A percentile compares a stretch with the other conserved stretches of the same genome.
These are phyloP conservation scores for Schrenkiella parvula DNA, from an alignment of 345 rosid genomes.

Conservation along the genomic window DNA sequence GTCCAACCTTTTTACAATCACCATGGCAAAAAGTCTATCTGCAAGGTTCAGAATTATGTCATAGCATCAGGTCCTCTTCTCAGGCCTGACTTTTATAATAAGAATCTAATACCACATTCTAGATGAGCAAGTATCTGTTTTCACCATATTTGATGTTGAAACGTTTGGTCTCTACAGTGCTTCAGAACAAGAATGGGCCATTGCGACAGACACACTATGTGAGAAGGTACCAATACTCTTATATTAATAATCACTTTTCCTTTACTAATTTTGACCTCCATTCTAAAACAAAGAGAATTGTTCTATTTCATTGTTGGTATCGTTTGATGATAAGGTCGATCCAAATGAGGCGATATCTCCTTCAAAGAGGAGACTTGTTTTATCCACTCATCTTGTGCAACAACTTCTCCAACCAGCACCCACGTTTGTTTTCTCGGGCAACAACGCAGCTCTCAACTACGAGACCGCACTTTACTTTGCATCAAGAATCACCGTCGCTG, in stretches of 20 bases:
- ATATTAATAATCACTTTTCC: background rate
- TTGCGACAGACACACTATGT: background rate
- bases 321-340: constrained; percentile 42
- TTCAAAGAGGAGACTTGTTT: constrained; percentile 61
- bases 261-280: background rate
- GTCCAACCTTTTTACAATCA: background rate
- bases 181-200: constrained; percentile 20
- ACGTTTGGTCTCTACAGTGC: constrained; percentile 12
- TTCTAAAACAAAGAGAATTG: background rate
- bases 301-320: background rate
- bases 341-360: constrained; percentile 37
- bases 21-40: constrained; percentile 8
- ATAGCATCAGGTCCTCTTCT: background rate
- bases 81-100: background rate
- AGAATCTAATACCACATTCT: background rate
- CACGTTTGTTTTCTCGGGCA: constrained; percentile 38
- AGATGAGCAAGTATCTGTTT: background rate
- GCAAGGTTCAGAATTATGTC: background rate
- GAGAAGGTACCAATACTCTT: constrained; percentile 18
- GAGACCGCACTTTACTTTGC: constrained; percentile 48
- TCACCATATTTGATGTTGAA: background rate
- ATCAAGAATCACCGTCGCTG: constrained; percentile 52
- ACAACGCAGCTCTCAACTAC: constrained; percentile 35
- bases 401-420: constrained; percentile 52
- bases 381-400: constrained; percentile 76